Percentiles rank a stretch among this genome's conserved stretches.
phyloP scores from a whole-genome alignment of 768 basidiomycete species.

The Termitomyces sp. region DNA sequence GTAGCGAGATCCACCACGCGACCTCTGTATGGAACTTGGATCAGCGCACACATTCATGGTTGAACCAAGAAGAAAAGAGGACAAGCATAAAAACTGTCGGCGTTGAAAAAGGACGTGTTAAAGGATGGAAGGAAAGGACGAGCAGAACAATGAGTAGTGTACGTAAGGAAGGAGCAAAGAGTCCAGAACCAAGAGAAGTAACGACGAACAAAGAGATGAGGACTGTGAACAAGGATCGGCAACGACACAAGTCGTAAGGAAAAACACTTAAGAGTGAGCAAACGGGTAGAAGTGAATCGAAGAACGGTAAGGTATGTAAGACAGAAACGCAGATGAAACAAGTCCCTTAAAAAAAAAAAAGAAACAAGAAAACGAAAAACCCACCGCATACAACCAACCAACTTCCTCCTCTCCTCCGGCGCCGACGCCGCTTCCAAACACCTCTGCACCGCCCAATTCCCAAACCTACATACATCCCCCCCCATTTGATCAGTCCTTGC shows the following conservation, averaged over 20 bases:
- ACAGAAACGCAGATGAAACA: background rate
- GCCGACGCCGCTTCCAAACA: conserved; percentile 81
- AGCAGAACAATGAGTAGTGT: background rate
- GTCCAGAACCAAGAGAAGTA: background rate
- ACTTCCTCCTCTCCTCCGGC: conserved; percentile 73
- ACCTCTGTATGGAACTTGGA: conserved; percentile 42
- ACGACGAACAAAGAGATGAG: background rate
- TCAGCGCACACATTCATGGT: background rate
- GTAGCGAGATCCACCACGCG: conserved; percentile 85
- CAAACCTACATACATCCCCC: conserved; percentile 58
- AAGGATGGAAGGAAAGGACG: too few species aligned
- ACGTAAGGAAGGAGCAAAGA: background rate
- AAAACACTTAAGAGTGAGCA: background rate
- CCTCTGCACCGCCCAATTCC: conserved; percentile 89
- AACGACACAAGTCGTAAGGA: too few species aligned
- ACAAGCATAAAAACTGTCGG: too few species aligned
- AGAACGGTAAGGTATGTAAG: too few species aligned
- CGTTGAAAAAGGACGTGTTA: too few species aligned
- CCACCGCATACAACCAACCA: conserved; percentile 85
- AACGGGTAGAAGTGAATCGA: too few species aligned
- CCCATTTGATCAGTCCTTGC: too few species aligned
- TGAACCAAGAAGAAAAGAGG: background rate
- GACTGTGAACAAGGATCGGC: too few species aligned
- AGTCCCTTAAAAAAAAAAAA: background rate
- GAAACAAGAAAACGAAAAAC: conserved; percentile 10